phyloP scores from a whole-genome alignment of 2,329 filamentous ascomycete species.

The Myriangium duriaei region DNA sequence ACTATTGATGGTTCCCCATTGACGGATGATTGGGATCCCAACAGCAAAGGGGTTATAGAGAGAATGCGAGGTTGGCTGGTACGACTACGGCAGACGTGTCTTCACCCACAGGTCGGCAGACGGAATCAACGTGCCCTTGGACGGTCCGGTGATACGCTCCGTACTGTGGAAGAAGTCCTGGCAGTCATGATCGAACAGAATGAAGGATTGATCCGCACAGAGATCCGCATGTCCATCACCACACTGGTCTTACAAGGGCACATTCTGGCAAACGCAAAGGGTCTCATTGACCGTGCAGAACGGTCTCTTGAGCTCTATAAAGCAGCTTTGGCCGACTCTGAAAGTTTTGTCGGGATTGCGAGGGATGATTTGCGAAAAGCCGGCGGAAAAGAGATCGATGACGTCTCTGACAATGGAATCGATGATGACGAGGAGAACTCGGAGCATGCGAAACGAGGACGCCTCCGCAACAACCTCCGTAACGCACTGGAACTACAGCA shows the following conservation, averaged over 20 bases:
- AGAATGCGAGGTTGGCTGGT: constrained; percentile 70
- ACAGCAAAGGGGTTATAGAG: constrained; percentile 45
- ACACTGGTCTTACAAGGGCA: constrained; percentile 60
- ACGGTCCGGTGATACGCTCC: constrained; percentile 49
- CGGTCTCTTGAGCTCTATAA: constrained; percentile 62
- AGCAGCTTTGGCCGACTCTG: constrained; percentile 29
- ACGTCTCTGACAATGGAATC: constrained; percentile 11
- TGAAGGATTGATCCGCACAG: constrained; percentile 50
- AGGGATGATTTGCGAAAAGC: constrained; percentile 40
- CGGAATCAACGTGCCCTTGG: constrained; percentile 53
- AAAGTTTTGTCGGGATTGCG: constrained; percentile 48
- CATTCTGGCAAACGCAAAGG: constrained; percentile 61
- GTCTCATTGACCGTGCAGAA: constrained; percentile 37
- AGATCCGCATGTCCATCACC: constrained; percentile 50
- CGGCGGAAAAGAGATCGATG: constrained; percentile 5
- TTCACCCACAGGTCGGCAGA: constrained; percentile 72
- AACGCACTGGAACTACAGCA: constrained; percentile 69
- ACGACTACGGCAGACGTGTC: constrained; percentile 64
- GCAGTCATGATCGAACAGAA: constrained; percentile 86
- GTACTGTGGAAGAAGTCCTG: constrained; percentile 76
- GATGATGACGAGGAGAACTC: constrained; percentile 26
- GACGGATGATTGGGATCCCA: constrained; percentile 49
- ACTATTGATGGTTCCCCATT: constrained; percentile 51
- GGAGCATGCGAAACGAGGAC: constrained; percentile 16
- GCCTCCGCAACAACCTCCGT: constrained; percentile 50